These are phyloP conservation scores for Datisca glomerata DNA, from an alignment of 306 rosid species.

Conservation along the genomic window DNA sequence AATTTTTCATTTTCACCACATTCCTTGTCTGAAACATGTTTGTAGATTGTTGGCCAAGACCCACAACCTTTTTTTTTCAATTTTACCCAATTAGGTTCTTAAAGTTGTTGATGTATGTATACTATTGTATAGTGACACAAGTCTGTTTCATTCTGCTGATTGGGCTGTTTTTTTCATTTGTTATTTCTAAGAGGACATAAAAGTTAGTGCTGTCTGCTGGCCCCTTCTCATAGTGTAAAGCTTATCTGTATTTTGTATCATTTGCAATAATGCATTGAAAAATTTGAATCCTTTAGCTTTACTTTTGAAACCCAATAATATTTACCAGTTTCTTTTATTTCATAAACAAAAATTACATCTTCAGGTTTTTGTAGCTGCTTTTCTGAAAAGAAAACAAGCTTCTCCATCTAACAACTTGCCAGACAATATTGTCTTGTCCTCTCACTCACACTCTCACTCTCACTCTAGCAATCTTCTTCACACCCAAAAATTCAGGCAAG, in stretches of 20 bases:
- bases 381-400: conserved; percentile 52
- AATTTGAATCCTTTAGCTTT: too few relatives aligned
- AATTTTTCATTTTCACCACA: too few relatives aligned
- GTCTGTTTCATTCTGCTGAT: conserved; percentile 1
- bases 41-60: too few relatives aligned
- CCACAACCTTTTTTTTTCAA: too few relatives aligned
- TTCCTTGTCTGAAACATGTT: too few relatives aligned
- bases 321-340: neutral
- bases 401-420: conserved; percentile 31
- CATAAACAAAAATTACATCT: neutral
- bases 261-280: too few relatives aligned
- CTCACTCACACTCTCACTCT: too few relatives aligned
- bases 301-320: neutral
- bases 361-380: conserved; percentile 91
- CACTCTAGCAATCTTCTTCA: conserved; percentile 15
- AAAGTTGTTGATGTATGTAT: too few relatives aligned
- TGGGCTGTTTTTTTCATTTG: conserved; percentile 7
- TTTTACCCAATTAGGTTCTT: too few relatives aligned
- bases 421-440: conserved; percentile 12
- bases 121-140: too few relatives aligned
- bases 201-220: conserved; percentile 16
- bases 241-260: too few relatives aligned
- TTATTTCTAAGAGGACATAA: conserved; percentile 7
- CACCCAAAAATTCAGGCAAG: conserved; percentile 58
- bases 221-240: conserved; percentile 10